Percentiles rank a stretch among this genome's conserved stretches.
Evolutionary conservation across 192 early-diverging fungal genomes (phyloP).

Genomic region (Spizellomyces punctatus): DNA sequence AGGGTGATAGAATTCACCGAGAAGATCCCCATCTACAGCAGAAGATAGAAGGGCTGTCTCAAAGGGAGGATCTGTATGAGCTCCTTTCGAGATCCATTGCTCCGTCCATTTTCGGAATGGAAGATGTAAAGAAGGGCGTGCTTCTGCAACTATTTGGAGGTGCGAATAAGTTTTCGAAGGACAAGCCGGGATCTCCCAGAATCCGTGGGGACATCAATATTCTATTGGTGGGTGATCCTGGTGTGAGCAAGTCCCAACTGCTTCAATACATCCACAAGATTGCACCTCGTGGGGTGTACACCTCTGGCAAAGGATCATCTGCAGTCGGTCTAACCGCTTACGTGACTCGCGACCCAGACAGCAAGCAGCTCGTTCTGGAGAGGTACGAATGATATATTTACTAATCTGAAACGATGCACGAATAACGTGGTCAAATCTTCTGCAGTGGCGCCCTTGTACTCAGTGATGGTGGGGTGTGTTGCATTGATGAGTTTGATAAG

Average conservation of each 20-base stretch:
- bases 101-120: constrained; percentile 93
- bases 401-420: background rate
- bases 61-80: constrained; percentile 76
- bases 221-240: constrained; percentile 94
- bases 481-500: constrained; percentile 99
- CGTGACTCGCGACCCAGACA: constrained; percentile 92
- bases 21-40: constrained; percentile 58
- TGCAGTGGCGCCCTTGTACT: constrained; percentile 87
- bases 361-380: constrained; percentile 93
- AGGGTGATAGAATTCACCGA: constrained; percentile 37
- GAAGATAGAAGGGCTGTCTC: constrained; percentile 63
- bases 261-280: constrained; percentile 89
- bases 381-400: constrained; percentile 43
- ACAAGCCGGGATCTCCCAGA: constrained; percentile 59
- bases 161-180: constrained; percentile 76
- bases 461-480: constrained; percentile 94
- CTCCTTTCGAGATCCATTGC: constrained; percentile 81
- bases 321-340: constrained; percentile 96
- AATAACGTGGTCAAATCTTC: constrained; percentile 13
- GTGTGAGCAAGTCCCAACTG: constrained; percentile 94
- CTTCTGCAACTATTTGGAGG: constrained; percentile 96
- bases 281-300: constrained; percentile 94
- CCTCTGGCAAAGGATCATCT: constrained; percentile 95
- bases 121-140: constrained; percentile 97
- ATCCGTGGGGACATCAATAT: constrained; percentile 92